These are phyloP conservation scores for Hyphopichia buzzinii DNA, from an alignment of 1,139 yeast species.

Conservation along the genomic window DNA sequence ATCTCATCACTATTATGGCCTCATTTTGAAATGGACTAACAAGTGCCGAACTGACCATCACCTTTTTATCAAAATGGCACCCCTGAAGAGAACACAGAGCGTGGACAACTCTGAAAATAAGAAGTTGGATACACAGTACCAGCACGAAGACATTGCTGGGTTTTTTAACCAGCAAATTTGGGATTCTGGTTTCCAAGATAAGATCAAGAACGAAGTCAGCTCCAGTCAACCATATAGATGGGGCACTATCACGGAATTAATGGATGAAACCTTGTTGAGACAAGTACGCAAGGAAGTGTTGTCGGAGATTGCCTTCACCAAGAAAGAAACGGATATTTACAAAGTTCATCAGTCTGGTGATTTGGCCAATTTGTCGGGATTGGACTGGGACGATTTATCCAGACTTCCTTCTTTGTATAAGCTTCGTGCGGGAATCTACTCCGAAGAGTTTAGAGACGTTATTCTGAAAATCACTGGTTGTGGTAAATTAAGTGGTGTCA, in stretches of 20 bases:
- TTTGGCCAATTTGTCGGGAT: constrained; percentile 85
- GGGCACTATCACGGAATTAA: constrained; percentile 75
- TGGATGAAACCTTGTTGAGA: constrained; percentile 74
- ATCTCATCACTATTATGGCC: constrained; percentile 1
- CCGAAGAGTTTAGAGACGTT: constrained; percentile 77
- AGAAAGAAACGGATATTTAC: constrained; percentile 95
- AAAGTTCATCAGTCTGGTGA: constrained; percentile 95
- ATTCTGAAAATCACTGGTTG: constrained; percentile 83
- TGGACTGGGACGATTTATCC: constrained; percentile 71
- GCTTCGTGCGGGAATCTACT: constrained; percentile 82
- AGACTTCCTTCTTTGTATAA: constrained; percentile 72
- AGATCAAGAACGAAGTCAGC: constrained; percentile 39
- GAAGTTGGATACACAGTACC: constrained; percentile 20
- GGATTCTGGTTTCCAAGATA: constrained; percentile 39
- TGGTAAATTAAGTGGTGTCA: constrained; percentile 84
- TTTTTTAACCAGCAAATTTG: constrained; percentile 60
- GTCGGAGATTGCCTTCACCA: constrained; percentile 81
- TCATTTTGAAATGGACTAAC: no score
- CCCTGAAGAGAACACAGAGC: constrained; percentile 1
- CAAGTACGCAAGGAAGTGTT: constrained; percentile 83
- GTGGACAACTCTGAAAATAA: constrained; percentile 10
- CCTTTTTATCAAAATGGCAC: constrained; percentile 1
- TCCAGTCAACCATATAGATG: constrained; percentile 78
- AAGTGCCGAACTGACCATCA: no score
- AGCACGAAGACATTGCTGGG: constrained; percentile 38